phyloP scores from a whole-genome alignment of 2,329 filamentous ascomycete genomes.

The Venturia effusa region DNA sequence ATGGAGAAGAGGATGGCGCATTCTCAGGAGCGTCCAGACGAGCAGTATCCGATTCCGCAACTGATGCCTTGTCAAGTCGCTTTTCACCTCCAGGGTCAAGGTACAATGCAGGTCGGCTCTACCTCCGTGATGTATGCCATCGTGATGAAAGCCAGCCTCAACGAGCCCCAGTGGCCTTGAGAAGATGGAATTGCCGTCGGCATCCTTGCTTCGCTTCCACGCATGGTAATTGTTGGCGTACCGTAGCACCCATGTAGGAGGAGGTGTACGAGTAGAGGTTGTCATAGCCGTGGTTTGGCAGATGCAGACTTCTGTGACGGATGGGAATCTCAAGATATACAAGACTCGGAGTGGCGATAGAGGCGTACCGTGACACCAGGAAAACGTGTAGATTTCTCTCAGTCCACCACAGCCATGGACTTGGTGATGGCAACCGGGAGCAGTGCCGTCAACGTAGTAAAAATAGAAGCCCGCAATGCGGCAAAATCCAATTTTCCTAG shows the following conservation, averaged over 20 bases:
- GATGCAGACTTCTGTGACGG: too few relatives aligned
- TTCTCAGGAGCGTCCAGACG: conserved; percentile 29
- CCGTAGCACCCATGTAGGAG: conserved; percentile 26
- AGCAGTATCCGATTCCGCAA: conserved; percentile 26
- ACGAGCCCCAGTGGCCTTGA: conserved; percentile 32
- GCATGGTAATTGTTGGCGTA: conserved; percentile 28
- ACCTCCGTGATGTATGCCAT: conserved; percentile 33
- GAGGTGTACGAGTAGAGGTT: too few relatives aligned
- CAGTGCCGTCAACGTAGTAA: too few relatives aligned
- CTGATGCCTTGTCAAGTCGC: conserved; percentile 20
- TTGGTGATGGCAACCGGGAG: background rate
- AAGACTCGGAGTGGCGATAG: background rate
- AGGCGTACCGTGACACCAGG: background rate
- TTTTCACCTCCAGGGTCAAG: conserved; percentile 26
- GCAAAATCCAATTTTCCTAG: too few relatives aligned
- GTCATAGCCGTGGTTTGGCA: background rate
- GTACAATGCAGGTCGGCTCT: conserved; percentile 33
- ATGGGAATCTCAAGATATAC: too few relatives aligned
- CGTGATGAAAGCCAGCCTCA: conserved; percentile 33
- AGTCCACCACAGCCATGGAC: too few relatives aligned
- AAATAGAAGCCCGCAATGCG: background rate
- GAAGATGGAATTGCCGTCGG: conserved; percentile 18
- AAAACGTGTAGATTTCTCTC: background rate
- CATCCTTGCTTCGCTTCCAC: conserved; percentile 20
- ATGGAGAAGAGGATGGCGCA: conserved; percentile 28